Conservation (phyloP, 257 asterid genomes). For the Solanum virginianum region DNA sequence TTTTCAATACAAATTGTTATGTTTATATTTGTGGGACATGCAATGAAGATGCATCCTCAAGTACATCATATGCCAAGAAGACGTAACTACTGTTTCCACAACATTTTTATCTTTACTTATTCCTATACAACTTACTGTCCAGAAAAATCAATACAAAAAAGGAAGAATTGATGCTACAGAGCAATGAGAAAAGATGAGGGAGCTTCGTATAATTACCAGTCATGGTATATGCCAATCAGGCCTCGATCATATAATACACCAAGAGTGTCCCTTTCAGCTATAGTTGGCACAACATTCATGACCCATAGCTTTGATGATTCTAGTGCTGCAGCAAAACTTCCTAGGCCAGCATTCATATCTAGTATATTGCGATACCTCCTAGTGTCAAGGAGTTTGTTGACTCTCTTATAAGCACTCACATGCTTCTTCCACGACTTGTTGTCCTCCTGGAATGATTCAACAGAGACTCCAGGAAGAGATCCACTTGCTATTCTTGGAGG, state of each 20-base stretch:
- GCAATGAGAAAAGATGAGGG: background rate
- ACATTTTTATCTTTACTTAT: background rate
- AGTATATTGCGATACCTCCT: slow-evolving; percentile 28
- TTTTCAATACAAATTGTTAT: background rate
- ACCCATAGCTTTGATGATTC: slow-evolving; percentile 30
- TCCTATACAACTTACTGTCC: background rate
- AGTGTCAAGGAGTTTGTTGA: slow-evolving; percentile 14
- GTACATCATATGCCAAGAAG: background rate
- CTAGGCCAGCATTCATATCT: slow-evolving; percentile 45
- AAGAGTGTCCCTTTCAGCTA: slow-evolving; percentile 23
- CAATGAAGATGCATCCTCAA: background rate
- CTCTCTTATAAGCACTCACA: slow-evolving; percentile 18
- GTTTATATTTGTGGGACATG: background rate
- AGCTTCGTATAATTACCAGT: slow-evolving; percentile 16
- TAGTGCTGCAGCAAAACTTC: slow-evolving; percentile 33
- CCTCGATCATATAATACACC: slow-evolving; percentile 36
- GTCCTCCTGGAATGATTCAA: slow-evolving; percentile 20
- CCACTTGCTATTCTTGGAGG: slow-evolving; percentile 26
- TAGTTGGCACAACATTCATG: slow-evolving; percentile 38
- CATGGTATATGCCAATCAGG: slow-evolving; percentile 32
- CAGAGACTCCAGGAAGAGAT: slow-evolving; percentile 19
- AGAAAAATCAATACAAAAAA: background rate
- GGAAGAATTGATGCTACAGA: background rate
- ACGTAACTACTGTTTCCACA: background rate
- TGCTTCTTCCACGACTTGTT: slow-evolving; percentile 25